These are phyloP conservation scores for Starmera caribaea DNA, from an alignment of 805 yeast species.

Conservation along the genomic window DNA sequence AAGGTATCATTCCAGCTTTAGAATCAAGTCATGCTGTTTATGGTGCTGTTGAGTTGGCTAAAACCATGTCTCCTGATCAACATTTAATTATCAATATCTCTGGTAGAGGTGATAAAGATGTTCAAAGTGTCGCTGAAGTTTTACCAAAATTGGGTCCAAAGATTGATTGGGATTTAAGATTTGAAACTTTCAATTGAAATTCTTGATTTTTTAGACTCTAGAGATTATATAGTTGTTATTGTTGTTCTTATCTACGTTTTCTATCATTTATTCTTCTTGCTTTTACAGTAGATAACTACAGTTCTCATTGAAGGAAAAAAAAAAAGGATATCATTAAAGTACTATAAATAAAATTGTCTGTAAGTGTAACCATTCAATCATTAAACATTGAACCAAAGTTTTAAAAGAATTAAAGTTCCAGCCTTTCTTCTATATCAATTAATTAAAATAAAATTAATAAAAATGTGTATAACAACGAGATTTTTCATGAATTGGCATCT, in stretches of 20 bases:
- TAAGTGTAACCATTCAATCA: too few species aligned
- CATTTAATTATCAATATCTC: slow-evolving; percentile 83
- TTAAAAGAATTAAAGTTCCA: too few species aligned
- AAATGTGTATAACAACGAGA: slow-evolving; percentile 81
- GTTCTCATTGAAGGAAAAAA: not conserved
- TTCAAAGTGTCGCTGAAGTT: slow-evolving; percentile 92
- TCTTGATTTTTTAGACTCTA: not conserved
- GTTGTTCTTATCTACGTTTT: too few species aligned
- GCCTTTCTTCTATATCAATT: too few species aligned
- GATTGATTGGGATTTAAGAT: slow-evolving; percentile 95
- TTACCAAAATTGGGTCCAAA: slow-evolving; percentile 83
- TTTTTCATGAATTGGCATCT: slow-evolving; percentile 75
- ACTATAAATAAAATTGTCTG: too few species aligned
- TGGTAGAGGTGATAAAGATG: slow-evolving; percentile 99
- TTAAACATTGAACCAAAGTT: too few species aligned
- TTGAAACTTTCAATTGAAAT: slow-evolving; percentile 30
- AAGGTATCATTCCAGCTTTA: slow-evolving; percentile 97
- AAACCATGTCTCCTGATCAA: slow-evolving; percentile 69
- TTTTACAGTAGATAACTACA: not conserved
- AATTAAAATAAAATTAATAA: slow-evolving; percentile 32
- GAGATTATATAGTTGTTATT: too few species aligned
- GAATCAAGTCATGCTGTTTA: slow-evolving; percentile 95
- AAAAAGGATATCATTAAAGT: not conserved
- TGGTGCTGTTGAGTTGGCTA: slow-evolving; percentile 85
- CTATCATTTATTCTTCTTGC: too few species aligned